Conservation (phyloP, 805 yeast genomes). For the Ogataea dorogensis region DNA sequence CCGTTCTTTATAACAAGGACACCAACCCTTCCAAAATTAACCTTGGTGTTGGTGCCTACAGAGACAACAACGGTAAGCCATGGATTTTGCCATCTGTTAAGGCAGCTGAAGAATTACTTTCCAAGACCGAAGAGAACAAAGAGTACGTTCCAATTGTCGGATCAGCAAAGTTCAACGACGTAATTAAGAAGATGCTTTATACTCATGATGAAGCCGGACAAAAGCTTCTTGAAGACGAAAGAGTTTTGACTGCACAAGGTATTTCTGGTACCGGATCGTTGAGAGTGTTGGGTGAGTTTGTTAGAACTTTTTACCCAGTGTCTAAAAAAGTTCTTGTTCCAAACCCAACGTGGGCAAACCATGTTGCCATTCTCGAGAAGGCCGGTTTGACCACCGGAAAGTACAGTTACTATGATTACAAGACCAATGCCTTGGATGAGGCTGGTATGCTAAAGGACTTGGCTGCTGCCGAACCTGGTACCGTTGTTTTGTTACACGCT, state of each 20-base stretch:
- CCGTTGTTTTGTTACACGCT: constrained; percentile 79
- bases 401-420: constrained; percentile 70
- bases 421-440: constrained; percentile 61
- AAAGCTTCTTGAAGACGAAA: constrained; percentile 52
- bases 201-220: constrained; percentile 60
- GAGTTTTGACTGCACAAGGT: constrained; percentile 84
- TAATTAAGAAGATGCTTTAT: constrained; percentile 71
- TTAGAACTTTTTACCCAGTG: constrained; percentile 55
- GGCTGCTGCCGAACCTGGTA: constrained; percentile 50
- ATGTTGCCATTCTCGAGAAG: constrained; percentile 71
- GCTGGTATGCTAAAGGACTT: constrained; percentile 63
- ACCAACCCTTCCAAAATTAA: constrained; percentile 51
- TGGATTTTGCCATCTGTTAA: constrained; percentile 79
- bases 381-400: constrained; percentile 63
- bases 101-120: constrained; percentile 56
- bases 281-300: constrained; percentile 78
- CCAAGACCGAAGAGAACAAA: constrained; percentile 56
- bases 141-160: constrained; percentile 90
- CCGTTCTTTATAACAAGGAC: constrained; percentile 72
- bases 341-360: constrained; percentile 94
- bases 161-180: constrained; percentile 58
- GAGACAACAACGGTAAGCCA: constrained; percentile 85
- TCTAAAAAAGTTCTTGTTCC: constrained; percentile 64
- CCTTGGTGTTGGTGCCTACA: constrained; percentile 89
- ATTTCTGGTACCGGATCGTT: constrained; percentile 95